Evolutionary conservation across 2,329 filamentous ascomycete genomes (phyloP), one percentile per base, ranked within the genome.

Genomic region (Metarhizium guizhouense): DNA sequence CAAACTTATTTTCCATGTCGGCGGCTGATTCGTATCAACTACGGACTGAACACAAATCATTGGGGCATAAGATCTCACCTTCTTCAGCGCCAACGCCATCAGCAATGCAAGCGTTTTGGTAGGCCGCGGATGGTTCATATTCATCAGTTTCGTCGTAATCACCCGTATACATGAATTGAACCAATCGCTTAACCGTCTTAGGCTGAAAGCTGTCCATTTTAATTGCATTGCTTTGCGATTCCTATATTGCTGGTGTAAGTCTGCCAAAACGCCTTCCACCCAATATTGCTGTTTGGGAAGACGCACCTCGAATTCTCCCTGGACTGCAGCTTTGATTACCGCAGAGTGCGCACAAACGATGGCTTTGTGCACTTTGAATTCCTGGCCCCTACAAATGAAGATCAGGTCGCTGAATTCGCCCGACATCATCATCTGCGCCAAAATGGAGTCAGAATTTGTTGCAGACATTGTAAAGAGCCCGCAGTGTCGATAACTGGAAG

Each of bases 331-430:
- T 1, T 51, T 51, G 32, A 65, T 30, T 3, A 62, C 56, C 0
- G 60, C 42, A 3, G 63, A 65, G 18, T 64, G 63, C 0, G 54
- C 20, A n/a, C 62, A 64, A 3, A 61, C 52, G 10, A 65, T 51
- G 1, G 54, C 36, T 20, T 62, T 64, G 49, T 65, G 63, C 1
- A 65, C 54, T 3, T 56, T 57, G 43, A 64, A 64, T 13, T 59
- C 34, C 3, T 53, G 48, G 2, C 53, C 61, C 3, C 56, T 18
- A n/a, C 63, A 65, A 2, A 49, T 18, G 3, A 65, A 40, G 1
- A 30, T 61, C 29, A 63, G n/a, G 36, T 65, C 63, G 6, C 59
- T 62, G 51, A 56, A 64, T 6, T 58, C 45, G 0, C 59, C 63
- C 0, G 60, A 58, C 3, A 29, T 36, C 55, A 61, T 52, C 25